Evolutionary conservation across 2,329 filamentous ascomycete genomes (phyloP), one percentile per base, ranked within the genome.

Genomic region (Malbranchea zuffiana): DNA sequence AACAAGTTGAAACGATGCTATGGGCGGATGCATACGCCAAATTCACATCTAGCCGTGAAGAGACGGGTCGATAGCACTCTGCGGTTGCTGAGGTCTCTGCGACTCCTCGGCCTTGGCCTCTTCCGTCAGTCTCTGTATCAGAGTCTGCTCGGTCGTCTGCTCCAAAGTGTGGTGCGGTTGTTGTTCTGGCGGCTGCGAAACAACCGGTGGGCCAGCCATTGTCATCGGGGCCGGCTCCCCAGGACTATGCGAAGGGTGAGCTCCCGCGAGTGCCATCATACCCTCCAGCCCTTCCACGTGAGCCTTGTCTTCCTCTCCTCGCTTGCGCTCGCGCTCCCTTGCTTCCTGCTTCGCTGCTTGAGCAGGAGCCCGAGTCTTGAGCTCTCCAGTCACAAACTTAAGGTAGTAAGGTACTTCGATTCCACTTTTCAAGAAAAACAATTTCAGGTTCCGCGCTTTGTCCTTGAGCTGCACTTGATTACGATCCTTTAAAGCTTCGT

Each of bases 401-500:
- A 94, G 63, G 48, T 90, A 90, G 49, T 82, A 85, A 0, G 86
- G 86, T 56, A 94, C 87, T 51, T 94, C 86, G 4, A 85, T 86
- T 35, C 84, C 84, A 12, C 81, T 88, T 64, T 94, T 94, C 37
- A 94, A 64, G 59, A 93, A 93, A 63, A 90, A 93, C 0, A 94
- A 63, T 57, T 93, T 94, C 32, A 93, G 62, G 46, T 94, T 94
- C 33, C 85, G 71, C 1, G 85, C 85, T 59, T 94, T 94, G 54
- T 94, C 85, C 57, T 94, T 94, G 8, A 93, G 68, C 54, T 93
- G 86, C 0, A 94, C 86, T 53, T 94, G 85, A 29, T 86, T 92
- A 21, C 85, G 74, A 54, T 93, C 86, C 48, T 87, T 88, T 13
- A 93, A 68, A 16, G 88, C 81, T 48, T 88, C 80, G 31, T 78